Base-by-base conservation (phyloP, 108 stramenopile genomes). In the Cyclotella choctawhatcheeana region DNA sequence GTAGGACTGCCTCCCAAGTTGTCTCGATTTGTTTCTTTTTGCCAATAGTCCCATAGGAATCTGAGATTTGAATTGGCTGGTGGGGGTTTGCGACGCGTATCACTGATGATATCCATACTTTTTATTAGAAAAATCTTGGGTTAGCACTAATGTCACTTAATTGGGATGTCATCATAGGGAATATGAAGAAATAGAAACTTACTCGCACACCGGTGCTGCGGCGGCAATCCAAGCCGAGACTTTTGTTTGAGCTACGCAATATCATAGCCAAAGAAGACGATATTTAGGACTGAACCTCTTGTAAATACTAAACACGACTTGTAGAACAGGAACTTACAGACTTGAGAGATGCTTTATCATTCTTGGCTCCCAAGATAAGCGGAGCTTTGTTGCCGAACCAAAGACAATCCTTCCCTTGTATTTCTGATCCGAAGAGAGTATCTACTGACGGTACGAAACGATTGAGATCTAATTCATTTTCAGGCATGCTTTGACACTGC, bases 81-180 rank as follows among this genome's bases (percentile, higher is more conserved):
- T 88, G 76, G 4, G 89, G 84, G 70, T 88, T 78, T 22, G 71
- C 80, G 0, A 86, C 70, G 70, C 86, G 76, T 34, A 87, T 58
- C 8, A 91, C 76, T 22, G 88, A 90, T 64, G 88, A 84, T 20
- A 90, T 81, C 93, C 93, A 94, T 5, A 94, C 86, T 58, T 24
- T 40, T 32, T 69, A 2, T 20, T 34, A 22, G n/a, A n/a, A n/a
- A n/a, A n/a, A n/a, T n/a, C n/a, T n/a, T 31, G 63, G 30, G 29
- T 5, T 16, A 17, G 4, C 5, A 4, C 21, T 31, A 26, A 5
- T n/a, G 64, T 20, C 22, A 2, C 10, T 53, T 6, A 20, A 5
- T 51, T 20, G 48, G 20, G 3, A 24, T 18, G 45, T 67, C 37
- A 30, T 13, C 3, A 32, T 48, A 17, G n/a, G 18, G 47, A 48